Conservation (phyloP, 805 yeast species). For the Zygosaccharomyces lentus region DNA sequence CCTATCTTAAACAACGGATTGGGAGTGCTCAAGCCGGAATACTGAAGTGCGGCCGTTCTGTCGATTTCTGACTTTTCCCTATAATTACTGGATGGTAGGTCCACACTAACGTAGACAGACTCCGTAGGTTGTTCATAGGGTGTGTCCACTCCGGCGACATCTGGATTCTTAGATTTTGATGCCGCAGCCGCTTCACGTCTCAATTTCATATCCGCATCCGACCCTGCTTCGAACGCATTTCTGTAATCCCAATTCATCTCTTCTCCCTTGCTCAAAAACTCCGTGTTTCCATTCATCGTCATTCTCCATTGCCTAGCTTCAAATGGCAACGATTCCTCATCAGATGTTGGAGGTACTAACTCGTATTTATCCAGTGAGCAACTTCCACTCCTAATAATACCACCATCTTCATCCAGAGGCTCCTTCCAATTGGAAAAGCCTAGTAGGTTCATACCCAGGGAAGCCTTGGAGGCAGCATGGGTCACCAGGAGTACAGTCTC, state of each 20-base stretch:
- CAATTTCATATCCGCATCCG: conserved; percentile 74
- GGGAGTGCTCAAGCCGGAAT: conserved; percentile 51
- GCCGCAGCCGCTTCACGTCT: conserved; percentile 36
- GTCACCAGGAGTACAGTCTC: conserved; percentile 69
- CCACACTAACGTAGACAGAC: conserved; percentile 52
- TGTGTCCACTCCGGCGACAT: conserved; percentile 15
- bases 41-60: conserved; percentile 44
- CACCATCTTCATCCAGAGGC: conserved; percentile 44
- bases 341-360: neutral
- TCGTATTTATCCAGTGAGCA: conserved; percentile 74
- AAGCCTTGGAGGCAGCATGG: conserved; percentile 92
- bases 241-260: conserved; percentile 93
- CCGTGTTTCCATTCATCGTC: conserved; percentile 67
- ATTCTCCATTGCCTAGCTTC: conserved; percentile 50
- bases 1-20: conserved; percentile 57
- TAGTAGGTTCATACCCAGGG: conserved; percentile 73
- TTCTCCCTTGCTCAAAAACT: conserved; percentile 70
- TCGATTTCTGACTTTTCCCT: conserved; percentile 32
- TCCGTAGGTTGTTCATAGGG: conserved; percentile 37
- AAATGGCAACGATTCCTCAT: conserved; percentile 19
- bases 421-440: conserved; percentile 50
- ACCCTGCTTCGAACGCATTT: conserved; percentile 78
- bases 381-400: conserved; percentile 66
- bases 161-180: conserved; percentile 14
- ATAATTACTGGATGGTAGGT: conserved; percentile 41